These are phyloP conservation scores for Triadica sebifera DNA, from an alignment of 345 rosid species.

Conservation along the genomic window DNA sequence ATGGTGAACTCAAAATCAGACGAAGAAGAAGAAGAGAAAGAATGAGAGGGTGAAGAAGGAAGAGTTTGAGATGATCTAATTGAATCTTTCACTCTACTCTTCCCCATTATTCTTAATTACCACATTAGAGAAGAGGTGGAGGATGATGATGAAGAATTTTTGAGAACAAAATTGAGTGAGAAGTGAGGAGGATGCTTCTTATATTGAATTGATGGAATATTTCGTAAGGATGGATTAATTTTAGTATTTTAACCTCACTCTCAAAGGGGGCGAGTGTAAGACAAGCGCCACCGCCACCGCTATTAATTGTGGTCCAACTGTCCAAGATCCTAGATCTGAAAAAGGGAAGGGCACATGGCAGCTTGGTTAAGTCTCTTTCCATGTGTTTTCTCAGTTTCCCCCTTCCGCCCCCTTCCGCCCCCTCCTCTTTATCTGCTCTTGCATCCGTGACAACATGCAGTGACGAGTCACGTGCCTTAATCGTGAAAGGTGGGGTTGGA, in stretches of 20 bases:
- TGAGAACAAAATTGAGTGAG: neutral
- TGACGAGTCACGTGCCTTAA: conserved; percentile 41
- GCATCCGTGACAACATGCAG: conserved; percentile 13
- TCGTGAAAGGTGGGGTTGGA: conserved; percentile 43
- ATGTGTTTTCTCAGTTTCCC: neutral
- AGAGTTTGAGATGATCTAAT: conserved; percentile 51
- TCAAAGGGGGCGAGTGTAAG: neutral
- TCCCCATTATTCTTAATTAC: conserved; percentile 26
- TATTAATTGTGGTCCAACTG: conserved; percentile 11
- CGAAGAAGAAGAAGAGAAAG: conserved; percentile 76
- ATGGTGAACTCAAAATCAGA: conserved; percentile 91
- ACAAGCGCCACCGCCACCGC: neutral
- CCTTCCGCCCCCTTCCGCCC: too few relatives aligned
- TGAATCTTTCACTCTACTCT: conserved; percentile 31
- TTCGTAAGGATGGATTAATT: neutral
- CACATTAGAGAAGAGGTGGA: neutral
- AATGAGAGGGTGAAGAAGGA: conserved; percentile 70
- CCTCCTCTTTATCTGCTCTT: too few relatives aligned
- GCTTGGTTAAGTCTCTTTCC: conserved; percentile 11
- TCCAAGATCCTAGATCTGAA: conserved; percentile 16
- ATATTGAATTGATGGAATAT: neutral
- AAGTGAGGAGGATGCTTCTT: neutral
- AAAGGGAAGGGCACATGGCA: conserved; percentile 23
- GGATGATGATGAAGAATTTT: neutral
- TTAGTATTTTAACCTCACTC: conserved; percentile 18